phyloP scores from a whole-genome alignment of 768 basidiomycete genomes.

The Daedaleopsis sinensis region DNA sequence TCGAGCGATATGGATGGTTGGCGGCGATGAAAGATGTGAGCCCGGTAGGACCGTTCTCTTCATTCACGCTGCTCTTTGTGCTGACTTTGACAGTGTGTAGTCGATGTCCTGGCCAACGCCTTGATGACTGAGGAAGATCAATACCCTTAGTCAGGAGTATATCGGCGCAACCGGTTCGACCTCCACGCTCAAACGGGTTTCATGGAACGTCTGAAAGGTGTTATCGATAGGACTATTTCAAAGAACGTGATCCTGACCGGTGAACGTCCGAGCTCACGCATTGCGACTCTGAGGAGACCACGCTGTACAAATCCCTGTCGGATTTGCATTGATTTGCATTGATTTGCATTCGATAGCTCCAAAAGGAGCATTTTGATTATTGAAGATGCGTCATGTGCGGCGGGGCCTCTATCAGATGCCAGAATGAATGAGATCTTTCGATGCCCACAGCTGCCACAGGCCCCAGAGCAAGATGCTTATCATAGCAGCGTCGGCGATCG shows the following conservation, averaged over 20 bases:
- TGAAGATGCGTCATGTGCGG: too few species aligned
- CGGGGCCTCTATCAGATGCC: too few species aligned
- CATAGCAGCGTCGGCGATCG: too few species aligned
- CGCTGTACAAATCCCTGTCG: too few species aligned
- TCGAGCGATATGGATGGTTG: background rate
- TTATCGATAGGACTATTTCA: background rate
- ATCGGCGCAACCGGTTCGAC: background rate
- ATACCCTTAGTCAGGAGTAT: background rate
- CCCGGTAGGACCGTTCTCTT: background rate
- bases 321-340: too few species aligned
- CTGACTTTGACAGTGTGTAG: background rate
- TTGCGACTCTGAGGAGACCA: background rate
- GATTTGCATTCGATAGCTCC: too few species aligned
- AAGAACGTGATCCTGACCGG: background rate
- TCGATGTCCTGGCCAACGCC: background rate
- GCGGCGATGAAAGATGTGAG: too few species aligned
- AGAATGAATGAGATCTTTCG: too few species aligned
- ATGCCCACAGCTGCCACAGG: too few species aligned
- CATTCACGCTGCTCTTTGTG: background rate
- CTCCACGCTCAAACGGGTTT: background rate
- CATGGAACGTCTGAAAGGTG: background rate
- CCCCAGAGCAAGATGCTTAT: too few species aligned
- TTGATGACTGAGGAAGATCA: background rate
- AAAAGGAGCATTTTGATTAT: too few species aligned
- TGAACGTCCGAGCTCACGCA: background rate